phyloP scores from a whole-genome alignment of 192 early-diverging fungal genomes.

The Dimargaris xerosporica region DNA sequence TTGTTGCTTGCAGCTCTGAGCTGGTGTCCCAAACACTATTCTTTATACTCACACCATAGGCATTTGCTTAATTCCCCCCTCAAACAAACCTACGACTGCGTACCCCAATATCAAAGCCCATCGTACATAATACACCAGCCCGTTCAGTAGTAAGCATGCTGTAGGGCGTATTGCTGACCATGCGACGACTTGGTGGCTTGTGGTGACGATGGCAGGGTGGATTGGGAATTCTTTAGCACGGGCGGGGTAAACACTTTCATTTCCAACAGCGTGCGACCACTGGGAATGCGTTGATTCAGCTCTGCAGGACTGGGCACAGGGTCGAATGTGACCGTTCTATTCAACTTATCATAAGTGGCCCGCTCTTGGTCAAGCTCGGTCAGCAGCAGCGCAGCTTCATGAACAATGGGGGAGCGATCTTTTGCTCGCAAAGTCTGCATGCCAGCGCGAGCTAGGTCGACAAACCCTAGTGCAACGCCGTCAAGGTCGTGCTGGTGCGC shows the following conservation, averaged over 20 bases:
- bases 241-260: slow-evolving; percentile 8
- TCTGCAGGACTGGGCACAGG: neutral
- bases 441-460: neutral
- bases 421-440: neutral
- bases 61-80: no score
- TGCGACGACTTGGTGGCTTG: no score
- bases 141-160: no score
- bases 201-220: no score
- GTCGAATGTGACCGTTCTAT: slow-evolving; percentile 4
- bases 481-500: neutral
- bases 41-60: no score
- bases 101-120: no score
- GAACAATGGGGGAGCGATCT: neutral
- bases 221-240: neutral
- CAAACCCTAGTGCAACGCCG: slow-evolving; percentile 4
- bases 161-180: no score
- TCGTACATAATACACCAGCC: no score
- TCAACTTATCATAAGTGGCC: neutral
- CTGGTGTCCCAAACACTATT: no score
- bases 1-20: no score
- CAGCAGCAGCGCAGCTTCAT: neutral
- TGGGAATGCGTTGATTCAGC: neutral
- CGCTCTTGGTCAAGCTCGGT: slow-evolving; percentile 1
- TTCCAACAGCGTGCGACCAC: slow-evolving; percentile 4
- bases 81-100: no score